Conservation (phyloP, 2,329 filamentous ascomycete genomes). For the Paracamarosporium sp. region DNA sequence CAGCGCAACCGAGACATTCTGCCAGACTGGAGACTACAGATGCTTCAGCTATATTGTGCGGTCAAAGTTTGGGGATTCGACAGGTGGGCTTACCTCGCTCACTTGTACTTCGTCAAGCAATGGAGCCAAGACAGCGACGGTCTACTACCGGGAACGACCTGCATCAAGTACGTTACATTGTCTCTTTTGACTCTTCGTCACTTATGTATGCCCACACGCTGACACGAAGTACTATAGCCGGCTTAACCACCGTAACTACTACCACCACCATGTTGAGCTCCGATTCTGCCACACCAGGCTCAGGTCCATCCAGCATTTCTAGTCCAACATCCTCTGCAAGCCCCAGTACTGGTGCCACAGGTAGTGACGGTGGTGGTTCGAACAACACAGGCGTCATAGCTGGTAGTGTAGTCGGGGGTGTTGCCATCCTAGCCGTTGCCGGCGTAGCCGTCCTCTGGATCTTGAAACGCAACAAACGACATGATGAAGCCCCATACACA, state of each 20-base stretch:
- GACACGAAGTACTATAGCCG: neutral
- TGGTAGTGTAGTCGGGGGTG: constrained; percentile 7
- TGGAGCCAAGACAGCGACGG: neutral
- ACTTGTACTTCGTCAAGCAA: too few relatives aligned
- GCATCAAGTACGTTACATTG: neutral
- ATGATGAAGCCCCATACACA: neutral
- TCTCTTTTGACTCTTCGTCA: too few relatives aligned
- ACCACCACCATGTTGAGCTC: neutral
- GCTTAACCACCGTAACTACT: neutral
- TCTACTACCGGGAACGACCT: neutral
- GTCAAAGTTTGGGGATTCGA: neutral
- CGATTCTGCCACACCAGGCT: neutral
- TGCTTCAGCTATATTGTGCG: neutral
- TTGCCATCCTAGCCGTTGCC: constrained; percentile 7
- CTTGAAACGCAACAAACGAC: neutral
- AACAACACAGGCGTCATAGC: constrained; percentile 9
- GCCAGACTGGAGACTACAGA: neutral
- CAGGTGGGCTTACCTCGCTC: neutral
- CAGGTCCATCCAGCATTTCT: neutral
- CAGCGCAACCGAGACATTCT: neutral
- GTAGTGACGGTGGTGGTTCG: neutral
- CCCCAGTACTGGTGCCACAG: neutral
- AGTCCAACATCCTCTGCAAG: neutral
- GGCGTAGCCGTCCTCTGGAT: constrained; percentile 5
- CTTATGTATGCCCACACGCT: too few relatives aligned